phyloP scores from a whole-genome alignment of 163 green algal genomes.

The Smithsoniella earleae region DNA sequence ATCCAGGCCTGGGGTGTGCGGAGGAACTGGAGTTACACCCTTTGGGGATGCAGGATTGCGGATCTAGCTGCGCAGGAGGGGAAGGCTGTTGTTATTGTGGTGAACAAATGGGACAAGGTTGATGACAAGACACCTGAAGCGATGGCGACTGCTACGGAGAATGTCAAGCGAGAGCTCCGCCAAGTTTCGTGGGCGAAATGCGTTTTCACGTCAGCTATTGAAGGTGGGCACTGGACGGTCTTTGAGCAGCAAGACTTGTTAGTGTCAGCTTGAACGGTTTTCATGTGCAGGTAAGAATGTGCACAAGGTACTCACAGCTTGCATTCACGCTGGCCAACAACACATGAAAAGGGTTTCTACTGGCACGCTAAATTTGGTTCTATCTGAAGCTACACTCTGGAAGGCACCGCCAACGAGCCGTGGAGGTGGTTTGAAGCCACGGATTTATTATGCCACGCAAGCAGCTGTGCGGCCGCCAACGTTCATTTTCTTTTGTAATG shows the following conservation, averaged over 20 bases:
- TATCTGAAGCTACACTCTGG: conserved; percentile 66
- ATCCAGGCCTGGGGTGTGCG: not conserved
- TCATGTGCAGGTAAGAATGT: conserved; percentile 42
- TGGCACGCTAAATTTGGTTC: conserved; percentile 87
- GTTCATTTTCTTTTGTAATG: conserved; percentile 98
- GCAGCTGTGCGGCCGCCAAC: conserved; percentile 75
- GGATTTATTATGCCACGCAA: conserved; percentile 96
- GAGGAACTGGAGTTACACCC: not conserved
- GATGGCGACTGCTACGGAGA: conserved; percentile 48
- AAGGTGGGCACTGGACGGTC: conserved; percentile 33
- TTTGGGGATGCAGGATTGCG: conserved; percentile 34
- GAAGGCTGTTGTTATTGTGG: conserved; percentile 74
- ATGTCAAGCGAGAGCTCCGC: conserved; percentile 66
- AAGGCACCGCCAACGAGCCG: conserved; percentile 56
- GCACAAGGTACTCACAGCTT: conserved; percentile 67
- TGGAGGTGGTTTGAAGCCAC: conserved; percentile 50
- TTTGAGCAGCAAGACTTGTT: too few species aligned
- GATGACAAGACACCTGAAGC: conserved; percentile 36
- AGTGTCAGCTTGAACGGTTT: too few species aligned
- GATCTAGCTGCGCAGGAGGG: conserved; percentile 56
- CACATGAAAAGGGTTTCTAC: conserved; percentile 76
- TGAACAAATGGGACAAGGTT: conserved; percentile 97
- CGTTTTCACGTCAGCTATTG: conserved; percentile 81
- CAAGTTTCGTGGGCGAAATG: conserved; percentile 78
- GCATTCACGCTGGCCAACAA: conserved; percentile 57